Evolutionary conservation across 2,329 filamentous ascomycete genomes (phyloP).

Genomic region (Diaporthe vaccinii): DNA sequence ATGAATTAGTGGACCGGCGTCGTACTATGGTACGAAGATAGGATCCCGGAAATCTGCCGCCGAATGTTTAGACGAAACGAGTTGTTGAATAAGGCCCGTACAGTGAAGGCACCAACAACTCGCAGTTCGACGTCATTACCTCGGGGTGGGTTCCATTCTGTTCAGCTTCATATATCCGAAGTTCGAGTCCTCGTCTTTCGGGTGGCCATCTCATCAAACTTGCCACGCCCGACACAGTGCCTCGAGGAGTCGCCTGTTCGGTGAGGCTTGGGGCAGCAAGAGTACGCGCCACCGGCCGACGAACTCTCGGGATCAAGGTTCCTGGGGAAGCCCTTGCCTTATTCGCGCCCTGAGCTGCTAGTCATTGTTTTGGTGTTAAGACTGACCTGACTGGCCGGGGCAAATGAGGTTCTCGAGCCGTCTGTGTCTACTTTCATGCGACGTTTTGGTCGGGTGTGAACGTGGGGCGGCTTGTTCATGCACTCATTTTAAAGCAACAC

Average conservation of each 20-base stretch:
- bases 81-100: slow-evolving; percentile 24
- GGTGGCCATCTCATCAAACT: slow-evolving; percentile 9
- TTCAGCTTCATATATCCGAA: slow-evolving; percentile 20
- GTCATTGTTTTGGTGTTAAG: slow-evolving; percentile 30
- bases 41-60: slow-evolving; percentile 29
- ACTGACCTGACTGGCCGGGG: slow-evolving; percentile 29
- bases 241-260: slow-evolving; percentile 6
- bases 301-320: slow-evolving; percentile 29
- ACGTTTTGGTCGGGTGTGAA: slow-evolving; percentile 24
- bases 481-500: slow-evolving; percentile 25
- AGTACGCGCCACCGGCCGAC: background rate
- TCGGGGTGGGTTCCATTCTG: slow-evolving; percentile 4
- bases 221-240: slow-evolving; percentile 23
- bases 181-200: background rate
- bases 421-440: slow-evolving; percentile 28
- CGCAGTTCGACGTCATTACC: slow-evolving; percentile 22
- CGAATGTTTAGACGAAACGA: slow-evolving; percentile 39
- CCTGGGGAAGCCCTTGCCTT: slow-evolving; percentile 25
- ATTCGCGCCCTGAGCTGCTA: slow-evolving; percentile 17
- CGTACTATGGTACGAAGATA: slow-evolving; percentile 6
- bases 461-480: slow-evolving; percentile 37
- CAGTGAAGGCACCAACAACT: slow-evolving; percentile 17
- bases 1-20: slow-evolving; percentile 31
- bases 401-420: slow-evolving; percentile 27
- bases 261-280: slow-evolving; percentile 8